Conservation (phyloP, 1,284 basidiomycete genomes). For the Leccinum cinnamomeum region DNA sequence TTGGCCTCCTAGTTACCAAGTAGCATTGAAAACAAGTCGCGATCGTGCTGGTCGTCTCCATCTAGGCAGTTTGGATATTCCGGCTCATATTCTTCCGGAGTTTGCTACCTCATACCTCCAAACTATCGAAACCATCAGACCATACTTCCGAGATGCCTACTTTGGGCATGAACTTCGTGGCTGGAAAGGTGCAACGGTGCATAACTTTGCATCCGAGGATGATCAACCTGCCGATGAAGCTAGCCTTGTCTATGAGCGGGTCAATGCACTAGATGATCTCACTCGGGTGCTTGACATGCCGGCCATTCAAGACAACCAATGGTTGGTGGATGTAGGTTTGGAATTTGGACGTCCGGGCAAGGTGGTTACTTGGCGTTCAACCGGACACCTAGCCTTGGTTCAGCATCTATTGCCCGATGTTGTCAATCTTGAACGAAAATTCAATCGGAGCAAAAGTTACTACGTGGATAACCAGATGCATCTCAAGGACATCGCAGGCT, state of each 20-base stretch:
- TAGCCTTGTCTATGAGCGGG: background rate
- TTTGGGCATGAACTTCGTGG: slow-evolving; percentile 17
- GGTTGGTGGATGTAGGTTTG: background rate
- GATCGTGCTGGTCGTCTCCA: slow-evolving; percentile 1
- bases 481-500: slow-evolving; percentile 11
- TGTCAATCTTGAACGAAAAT: background rate
- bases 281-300: background rate
- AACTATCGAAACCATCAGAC: background rate
- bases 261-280: background rate
- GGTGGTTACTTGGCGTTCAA: background rate
- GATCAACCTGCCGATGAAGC: background rate
- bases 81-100: background rate
- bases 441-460: background rate
- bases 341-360: background rate
- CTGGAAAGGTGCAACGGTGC: slow-evolving; percentile 9
- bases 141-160: slow-evolving; percentile 12
- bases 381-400: background rate
- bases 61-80: background rate
- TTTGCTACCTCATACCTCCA: background rate
- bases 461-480: slow-evolving; percentile 7
- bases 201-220: slow-evolving; percentile 2
- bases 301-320: background rate
- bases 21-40: background rate
- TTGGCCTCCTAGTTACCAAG: slow-evolving; percentile 7
- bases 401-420: background rate